phyloP scores from a whole-genome alignment of 768 basidiomycete genomes.

The Russula sp. region DNA sequence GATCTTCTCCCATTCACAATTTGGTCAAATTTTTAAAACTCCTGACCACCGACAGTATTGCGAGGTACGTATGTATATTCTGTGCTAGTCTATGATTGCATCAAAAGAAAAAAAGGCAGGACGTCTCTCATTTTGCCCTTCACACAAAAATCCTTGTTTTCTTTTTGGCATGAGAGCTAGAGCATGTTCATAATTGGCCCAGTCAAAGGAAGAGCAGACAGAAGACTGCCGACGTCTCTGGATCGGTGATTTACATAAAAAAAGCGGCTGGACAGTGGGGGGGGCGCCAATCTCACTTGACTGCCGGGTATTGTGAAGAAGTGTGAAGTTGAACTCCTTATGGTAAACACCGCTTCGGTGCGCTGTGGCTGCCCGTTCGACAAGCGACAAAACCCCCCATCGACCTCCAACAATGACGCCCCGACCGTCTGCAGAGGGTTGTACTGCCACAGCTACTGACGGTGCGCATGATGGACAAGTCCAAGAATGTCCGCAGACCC shows the following conservation, averaged over 20 bases:
- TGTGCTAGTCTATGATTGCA: no score
- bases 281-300: neutral
- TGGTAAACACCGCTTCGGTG: neutral
- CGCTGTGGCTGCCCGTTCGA: no score
- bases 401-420: neutral
- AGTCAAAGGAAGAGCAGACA: neutral
- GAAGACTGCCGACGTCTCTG: neutral
- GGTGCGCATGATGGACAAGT: neutral
- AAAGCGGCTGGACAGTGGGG: neutral
- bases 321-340: no score
- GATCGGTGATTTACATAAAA: neutral
- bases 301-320: no score
- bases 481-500: constrained; percentile 28
- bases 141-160: neutral
- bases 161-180: neutral
- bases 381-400: neutral
- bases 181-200: neutral
- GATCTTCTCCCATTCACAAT: no score
- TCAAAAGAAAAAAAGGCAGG: no score
- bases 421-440: neutral
- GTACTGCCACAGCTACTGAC: no score
- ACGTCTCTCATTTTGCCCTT: no score
- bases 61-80: no score
- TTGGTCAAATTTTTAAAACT: no score
- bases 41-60: no score